Conservation (phyloP, 2,329 filamentous ascomycete species). For the Neobulgaria alba region DNA sequence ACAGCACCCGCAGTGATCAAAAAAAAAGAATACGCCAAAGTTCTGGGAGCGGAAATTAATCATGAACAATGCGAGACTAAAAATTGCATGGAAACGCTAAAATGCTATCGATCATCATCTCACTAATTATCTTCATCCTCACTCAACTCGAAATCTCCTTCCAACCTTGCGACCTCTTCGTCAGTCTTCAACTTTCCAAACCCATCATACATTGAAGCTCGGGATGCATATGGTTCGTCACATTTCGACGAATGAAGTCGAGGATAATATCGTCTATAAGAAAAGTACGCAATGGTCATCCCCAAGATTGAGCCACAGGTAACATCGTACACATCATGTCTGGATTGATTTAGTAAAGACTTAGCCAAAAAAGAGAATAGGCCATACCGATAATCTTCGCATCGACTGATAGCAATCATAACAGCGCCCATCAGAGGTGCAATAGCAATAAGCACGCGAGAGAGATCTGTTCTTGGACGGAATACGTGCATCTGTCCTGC, state of each 20-base stretch:
- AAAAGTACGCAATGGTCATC: conserved; percentile 53
- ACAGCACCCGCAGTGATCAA: too few relatives aligned
- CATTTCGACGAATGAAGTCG: conserved; percentile 42
- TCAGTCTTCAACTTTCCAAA: conserved; percentile 28
- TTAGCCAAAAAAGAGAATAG: not conserved
- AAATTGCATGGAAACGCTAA: too few relatives aligned
- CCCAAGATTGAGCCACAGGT: conserved; percentile 53
- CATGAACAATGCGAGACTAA: too few relatives aligned
- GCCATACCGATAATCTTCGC: conserved; percentile 52
- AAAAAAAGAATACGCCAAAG: too few relatives aligned
- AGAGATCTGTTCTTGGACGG: conserved; percentile 37
- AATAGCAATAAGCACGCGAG: conserved; percentile 48
- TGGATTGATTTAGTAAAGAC: conserved; percentile 9
- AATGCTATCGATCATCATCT: too few relatives aligned
- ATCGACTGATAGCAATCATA: conserved; percentile 61
- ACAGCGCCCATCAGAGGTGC: conserved; percentile 51
- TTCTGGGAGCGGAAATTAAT: too few relatives aligned
- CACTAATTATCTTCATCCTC: conserved; percentile 15
- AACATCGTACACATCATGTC: conserved; percentile 63
- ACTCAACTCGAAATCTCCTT: conserved; percentile 17
- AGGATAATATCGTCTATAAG: conserved; percentile 58
- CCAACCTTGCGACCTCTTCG: conserved; percentile 20
- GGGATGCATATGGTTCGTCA: conserved; percentile 46
- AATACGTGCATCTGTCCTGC: conserved; percentile 58
- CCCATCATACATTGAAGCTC: conserved; percentile 21